These are phyloP conservation scores for Candida berthetii DNA, from an alignment of 805 yeast genomes.

Conservation along the genomic window DNA sequence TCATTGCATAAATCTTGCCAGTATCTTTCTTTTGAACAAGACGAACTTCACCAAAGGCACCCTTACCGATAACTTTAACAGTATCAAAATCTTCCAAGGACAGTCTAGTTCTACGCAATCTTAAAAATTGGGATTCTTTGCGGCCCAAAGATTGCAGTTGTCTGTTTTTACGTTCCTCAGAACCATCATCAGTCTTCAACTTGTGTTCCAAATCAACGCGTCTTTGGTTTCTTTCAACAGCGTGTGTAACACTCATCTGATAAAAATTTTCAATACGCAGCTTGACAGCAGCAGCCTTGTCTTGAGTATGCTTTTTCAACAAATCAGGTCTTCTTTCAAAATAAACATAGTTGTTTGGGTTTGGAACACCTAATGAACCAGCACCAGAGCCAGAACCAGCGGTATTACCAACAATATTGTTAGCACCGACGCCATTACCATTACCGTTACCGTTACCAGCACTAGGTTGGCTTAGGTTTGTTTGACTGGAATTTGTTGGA, in stretches of 20 bases:
- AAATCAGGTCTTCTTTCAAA: constrained; percentile 23
- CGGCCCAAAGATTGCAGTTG: constrained; percentile 77
- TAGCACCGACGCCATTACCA: not conserved
- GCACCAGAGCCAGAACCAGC: not conserved
- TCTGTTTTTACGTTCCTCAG: constrained; percentile 63
- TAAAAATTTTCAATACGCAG: constrained; percentile 80
- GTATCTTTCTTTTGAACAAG: constrained; percentile 93
- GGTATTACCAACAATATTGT: not conserved
- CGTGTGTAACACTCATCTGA: constrained; percentile 86
- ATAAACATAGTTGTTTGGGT: constrained; percentile 14
- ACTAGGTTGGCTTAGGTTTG: constrained; percentile 3
- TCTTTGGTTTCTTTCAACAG: constrained; percentile 93
- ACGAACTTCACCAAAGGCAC: constrained; percentile 98
- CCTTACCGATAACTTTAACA: constrained; percentile 98
- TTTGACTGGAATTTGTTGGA: not conserved
- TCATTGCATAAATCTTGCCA: constrained; percentile 90
- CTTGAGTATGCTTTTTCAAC: constrained; percentile 23
- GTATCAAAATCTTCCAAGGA: constrained; percentile 92
- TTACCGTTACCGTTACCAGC: constrained; percentile 1
- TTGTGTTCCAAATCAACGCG: constrained; percentile 79
- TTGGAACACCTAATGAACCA: not conserved
- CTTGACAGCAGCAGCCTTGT: constrained; percentile 48
- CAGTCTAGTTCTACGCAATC: constrained; percentile 87
- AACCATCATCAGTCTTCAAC: constrained; percentile 64
- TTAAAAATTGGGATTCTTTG: constrained; percentile 80